Conservation (phyloP, 1,284 basidiomycete genomes). For the Inonotus hispidus region DNA sequence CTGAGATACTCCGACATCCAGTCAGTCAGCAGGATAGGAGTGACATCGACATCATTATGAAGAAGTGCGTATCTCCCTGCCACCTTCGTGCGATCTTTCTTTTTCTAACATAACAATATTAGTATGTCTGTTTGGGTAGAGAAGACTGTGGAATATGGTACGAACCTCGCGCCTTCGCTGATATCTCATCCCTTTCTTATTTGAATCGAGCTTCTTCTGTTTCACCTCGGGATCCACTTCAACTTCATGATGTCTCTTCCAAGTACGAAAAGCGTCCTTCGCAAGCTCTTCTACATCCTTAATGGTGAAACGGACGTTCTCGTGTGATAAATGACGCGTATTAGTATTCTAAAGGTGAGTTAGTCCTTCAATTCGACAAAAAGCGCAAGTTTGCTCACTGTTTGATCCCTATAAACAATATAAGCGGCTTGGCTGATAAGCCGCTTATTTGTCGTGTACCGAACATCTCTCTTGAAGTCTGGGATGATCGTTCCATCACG, state of each 20-base stretch:
- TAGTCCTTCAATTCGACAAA: neutral
- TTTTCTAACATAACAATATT: neutral
- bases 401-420: neutral
- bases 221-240: neutral
- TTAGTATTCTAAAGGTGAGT: neutral
- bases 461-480: neutral
- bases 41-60: neutral
- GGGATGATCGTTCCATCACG: neutral
- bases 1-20: slow-evolving; percentile 8
- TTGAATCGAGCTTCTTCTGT: neutral
- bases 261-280: neutral
- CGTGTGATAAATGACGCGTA: neutral
- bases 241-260: neutral
- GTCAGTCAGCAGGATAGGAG: neutral
- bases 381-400: neutral
- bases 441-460: neutral
- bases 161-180: neutral
- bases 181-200: neutral
- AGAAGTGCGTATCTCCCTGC: neutral
- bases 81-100: neutral
- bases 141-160: neutral
- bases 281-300: neutral
- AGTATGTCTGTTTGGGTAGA: neutral
- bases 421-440: neutral
- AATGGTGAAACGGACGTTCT: neutral